Conservation (phyloP, 2,329 filamentous ascomycete genomes). For the Fusarium chlamydosporum region DNA sequence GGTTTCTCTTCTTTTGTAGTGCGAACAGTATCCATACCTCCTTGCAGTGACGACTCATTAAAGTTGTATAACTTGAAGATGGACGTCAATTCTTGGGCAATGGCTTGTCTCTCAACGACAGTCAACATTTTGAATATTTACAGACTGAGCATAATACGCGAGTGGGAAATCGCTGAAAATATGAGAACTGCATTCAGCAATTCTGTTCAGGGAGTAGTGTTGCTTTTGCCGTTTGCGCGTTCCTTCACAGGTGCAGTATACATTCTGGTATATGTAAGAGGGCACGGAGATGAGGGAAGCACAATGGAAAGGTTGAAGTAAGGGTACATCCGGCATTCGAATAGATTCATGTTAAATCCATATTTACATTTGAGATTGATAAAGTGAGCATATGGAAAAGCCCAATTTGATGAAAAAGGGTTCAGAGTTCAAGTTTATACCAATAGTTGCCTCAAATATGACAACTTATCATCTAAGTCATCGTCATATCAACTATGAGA, state of each 20-base stretch:
- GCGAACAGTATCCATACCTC: not conserved
- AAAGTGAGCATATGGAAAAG: too few relatives aligned
- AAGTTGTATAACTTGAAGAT: constrained; percentile 4
- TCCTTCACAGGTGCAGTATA: not conserved
- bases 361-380: too few relatives aligned
- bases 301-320: too few relatives aligned
- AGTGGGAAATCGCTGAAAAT: too few relatives aligned
- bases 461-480: too few relatives aligned
- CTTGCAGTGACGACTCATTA: not conserved
- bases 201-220: not conserved
- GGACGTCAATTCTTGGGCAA: not conserved
- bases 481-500: too few relatives aligned
- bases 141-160: too few relatives aligned
- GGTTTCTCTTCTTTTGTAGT: not conserved
- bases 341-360: not conserved
- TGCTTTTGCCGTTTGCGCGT: not conserved
- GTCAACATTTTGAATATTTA: not conserved
- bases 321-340: not conserved
- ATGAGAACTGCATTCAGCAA: too few relatives aligned
- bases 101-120: not conserved
- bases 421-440: too few relatives aligned
- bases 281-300: not conserved
- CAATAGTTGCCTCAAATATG: too few relatives aligned
- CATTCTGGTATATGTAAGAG: too few relatives aligned
- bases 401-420: too few relatives aligned